phyloP scores from a whole-genome alignment of 257 asterid genomes.

The Linderniella brevidens region DNA sequence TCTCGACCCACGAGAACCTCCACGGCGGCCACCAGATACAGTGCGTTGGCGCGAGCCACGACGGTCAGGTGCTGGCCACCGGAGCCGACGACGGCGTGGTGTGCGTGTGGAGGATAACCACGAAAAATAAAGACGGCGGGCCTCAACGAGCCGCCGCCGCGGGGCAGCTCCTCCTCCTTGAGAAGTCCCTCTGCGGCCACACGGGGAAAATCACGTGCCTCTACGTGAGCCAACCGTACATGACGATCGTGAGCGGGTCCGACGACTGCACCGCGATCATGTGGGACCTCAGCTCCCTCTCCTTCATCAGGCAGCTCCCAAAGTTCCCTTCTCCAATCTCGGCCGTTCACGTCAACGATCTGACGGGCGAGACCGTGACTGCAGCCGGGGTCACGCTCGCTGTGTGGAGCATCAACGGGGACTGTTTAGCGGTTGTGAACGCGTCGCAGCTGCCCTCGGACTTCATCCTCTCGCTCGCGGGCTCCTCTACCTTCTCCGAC shows the following conservation, averaged over 20 bases:
- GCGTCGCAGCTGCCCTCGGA: slow-evolving; percentile 97
- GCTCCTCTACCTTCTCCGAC: slow-evolving; percentile 51
- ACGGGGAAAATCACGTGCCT: slow-evolving; percentile 73
- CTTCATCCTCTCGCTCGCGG: slow-evolving; percentile 60
- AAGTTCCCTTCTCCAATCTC: slow-evolving; percentile 81
- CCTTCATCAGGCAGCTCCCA: slow-evolving; percentile 75
- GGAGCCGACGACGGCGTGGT: slow-evolving; percentile 89
- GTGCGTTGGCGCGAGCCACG: slow-evolving; percentile 81
- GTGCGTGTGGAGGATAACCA: slow-evolving; percentile 57
- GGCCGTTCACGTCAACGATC: slow-evolving; percentile 73
- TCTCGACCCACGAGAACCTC: slow-evolving; percentile 87
- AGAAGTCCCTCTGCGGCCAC: slow-evolving; percentile 82
- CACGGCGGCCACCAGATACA: slow-evolving; percentile 97
- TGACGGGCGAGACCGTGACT: slow-evolving; percentile 77
- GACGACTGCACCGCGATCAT: slow-evolving; percentile 78
- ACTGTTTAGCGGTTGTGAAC: slow-evolving; percentile 87
- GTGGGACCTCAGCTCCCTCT: slow-evolving; percentile 94
- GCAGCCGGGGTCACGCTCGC: slow-evolving; percentile 94
- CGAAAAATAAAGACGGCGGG: slow-evolving; percentile 67
- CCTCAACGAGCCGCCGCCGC: slow-evolving; percentile 36
- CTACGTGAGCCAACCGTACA: slow-evolving; percentile 88
- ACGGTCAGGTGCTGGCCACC: slow-evolving; percentile 71
- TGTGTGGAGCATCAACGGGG: slow-evolving; percentile 90
- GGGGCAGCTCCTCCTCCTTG: slow-evolving; percentile 45
- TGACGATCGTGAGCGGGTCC: slow-evolving; percentile 94